phyloP scores from a whole-genome alignment of 192 early-diverging fungal genomes.

The Coemansia sp. region DNA sequence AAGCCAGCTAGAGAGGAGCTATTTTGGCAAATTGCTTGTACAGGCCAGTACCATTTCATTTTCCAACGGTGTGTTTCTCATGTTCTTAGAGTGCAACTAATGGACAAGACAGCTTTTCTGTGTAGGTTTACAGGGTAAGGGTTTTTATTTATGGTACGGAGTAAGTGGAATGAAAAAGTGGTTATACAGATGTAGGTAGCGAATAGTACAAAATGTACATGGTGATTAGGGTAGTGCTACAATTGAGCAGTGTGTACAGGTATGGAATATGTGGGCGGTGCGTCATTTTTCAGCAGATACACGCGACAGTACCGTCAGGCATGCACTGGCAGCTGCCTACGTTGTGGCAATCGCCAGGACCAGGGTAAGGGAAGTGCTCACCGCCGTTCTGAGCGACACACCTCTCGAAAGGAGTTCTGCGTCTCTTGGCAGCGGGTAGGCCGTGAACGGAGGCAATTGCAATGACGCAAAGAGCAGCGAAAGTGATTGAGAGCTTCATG shows the following conservation, averaged over 20 bases:
- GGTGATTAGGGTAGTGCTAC: conserved; percentile 1
- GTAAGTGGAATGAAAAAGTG: background rate
- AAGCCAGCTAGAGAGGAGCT: too few species aligned
- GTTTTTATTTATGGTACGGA: background rate
- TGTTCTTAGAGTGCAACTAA: too few species aligned
- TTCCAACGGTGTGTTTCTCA: too few species aligned
- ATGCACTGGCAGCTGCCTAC: conserved; percentile 39
- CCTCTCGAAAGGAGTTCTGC: conserved; percentile 18
- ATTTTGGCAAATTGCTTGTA: too few species aligned
- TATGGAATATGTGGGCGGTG: background rate
- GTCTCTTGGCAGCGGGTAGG: conserved; percentile 1
- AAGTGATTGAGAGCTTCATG: conserved; percentile 16
- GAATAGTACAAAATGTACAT: conserved; percentile 5
- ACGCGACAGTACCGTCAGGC: conserved; percentile 30
- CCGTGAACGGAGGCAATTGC: conserved; percentile 10
- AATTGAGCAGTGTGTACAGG: conserved; percentile 1
- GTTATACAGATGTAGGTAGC: background rate
- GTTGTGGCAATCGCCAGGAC: conserved; percentile 39
- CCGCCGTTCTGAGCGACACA: conserved; percentile 44
- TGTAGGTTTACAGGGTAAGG: background rate
- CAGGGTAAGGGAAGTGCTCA: conserved; percentile 36
- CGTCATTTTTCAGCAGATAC: conserved; percentile 31
- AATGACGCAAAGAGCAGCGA: conserved; percentile 9
- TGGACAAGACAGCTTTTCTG: background rate
- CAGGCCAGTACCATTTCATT: too few species aligned